phyloP scores from a whole-genome alignment of 345 rosid genomes.

The Populus nigra region DNA sequence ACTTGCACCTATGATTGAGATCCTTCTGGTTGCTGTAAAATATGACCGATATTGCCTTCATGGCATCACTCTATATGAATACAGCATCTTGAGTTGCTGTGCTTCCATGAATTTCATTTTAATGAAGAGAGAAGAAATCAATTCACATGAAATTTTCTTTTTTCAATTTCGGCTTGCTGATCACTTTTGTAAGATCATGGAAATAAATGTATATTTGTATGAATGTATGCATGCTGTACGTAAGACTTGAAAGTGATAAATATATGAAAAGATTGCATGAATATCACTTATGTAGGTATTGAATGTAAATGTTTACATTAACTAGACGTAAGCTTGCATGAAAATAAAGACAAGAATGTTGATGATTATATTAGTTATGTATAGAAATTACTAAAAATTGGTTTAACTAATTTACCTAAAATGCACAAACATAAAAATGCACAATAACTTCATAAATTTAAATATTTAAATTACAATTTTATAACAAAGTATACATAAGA shows the following conservation, averaged over 20 bases:
- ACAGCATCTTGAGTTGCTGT: background rate
- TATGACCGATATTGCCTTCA: background rate
- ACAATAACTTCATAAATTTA: too few species aligned
- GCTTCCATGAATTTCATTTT: background rate
- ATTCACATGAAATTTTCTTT: background rate
- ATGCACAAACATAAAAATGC: too few species aligned
- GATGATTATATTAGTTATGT: too few species aligned
- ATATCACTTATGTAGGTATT: too few species aligned
- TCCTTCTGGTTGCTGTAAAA: background rate
- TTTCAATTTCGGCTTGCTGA: background rate
- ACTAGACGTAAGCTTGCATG: too few species aligned
- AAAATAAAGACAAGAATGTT: too few species aligned
- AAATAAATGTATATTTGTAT: background rate
- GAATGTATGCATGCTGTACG: background rate
- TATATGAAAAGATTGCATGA: background rate
- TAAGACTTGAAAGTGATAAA: background rate
- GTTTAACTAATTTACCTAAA: too few species aligned
- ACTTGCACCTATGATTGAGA: slow-evolving; percentile 24
- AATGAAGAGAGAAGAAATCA: background rate
- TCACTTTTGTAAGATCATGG: background rate
- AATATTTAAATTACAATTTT: too few species aligned
- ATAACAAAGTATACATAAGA: too few species aligned
- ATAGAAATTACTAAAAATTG: too few species aligned
- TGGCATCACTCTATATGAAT: background rate
- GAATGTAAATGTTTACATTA: too few species aligned